These are phyloP conservation scores for Cyclocybe aegerita DNA, from an alignment of 768 basidiomycete genomes.

Conservation along the genomic window DNA sequence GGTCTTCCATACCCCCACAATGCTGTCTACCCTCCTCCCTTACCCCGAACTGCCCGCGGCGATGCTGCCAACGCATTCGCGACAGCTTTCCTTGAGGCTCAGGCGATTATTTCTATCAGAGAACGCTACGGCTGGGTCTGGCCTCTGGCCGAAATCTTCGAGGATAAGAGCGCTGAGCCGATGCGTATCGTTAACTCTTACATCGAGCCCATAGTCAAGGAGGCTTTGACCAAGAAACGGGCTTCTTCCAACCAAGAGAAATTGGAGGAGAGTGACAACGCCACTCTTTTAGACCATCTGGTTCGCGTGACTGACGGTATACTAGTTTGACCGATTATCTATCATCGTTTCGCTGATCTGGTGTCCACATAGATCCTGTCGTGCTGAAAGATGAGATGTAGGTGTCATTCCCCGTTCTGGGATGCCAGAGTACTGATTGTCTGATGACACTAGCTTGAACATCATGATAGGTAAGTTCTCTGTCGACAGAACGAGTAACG, in stretches of 20 bases:
- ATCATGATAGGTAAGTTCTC: slow-evolving; percentile 39
- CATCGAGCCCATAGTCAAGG: slow-evolving; percentile 51
- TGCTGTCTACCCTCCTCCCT: slow-evolving; percentile 21
- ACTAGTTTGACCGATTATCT: slow-evolving; percentile 5
- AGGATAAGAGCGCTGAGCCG: slow-evolving; percentile 43
- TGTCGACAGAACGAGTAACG: neutral
- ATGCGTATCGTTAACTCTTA: slow-evolving; percentile 56
- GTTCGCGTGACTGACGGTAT: slow-evolving; percentile 47
- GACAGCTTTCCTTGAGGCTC: slow-evolving; percentile 47
- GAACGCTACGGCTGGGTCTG: slow-evolving; percentile 47
- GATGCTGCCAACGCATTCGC: slow-evolving; percentile 43
- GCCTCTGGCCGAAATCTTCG: slow-evolving; percentile 50
- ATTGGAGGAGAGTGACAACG: slow-evolving; percentile 36
- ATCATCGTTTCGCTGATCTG: neutral
- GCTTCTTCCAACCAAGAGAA: slow-evolving; percentile 21
- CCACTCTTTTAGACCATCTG: slow-evolving; percentile 56
- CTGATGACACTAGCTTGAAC: slow-evolving; percentile 31
- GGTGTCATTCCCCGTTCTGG: slow-evolving; percentile 1
- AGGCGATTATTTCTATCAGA: slow-evolving; percentile 41
- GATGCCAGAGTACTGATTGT: neutral
- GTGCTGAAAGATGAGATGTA: slow-evolving; percentile 50
- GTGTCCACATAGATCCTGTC: slow-evolving; percentile 15
- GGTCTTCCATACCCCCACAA: slow-evolving; percentile 54
- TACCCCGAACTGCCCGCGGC: slow-evolving; percentile 21
- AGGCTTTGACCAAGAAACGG: slow-evolving; percentile 45